Conservation (phyloP, 1,284 basidiomycete genomes). For the Meripilus lineatus region DNA sequence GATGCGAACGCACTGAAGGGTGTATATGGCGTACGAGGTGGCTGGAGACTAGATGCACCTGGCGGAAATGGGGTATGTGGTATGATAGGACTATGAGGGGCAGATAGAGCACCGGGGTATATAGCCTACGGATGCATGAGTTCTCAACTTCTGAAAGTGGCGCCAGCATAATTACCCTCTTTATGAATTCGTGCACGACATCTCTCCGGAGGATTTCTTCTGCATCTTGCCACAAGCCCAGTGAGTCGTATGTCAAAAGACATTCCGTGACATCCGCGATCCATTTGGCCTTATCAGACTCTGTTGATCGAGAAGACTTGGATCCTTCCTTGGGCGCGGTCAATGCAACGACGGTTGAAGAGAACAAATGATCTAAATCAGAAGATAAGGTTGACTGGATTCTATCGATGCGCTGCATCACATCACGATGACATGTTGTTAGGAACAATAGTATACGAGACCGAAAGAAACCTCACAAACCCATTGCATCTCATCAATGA, state of each 20-base stretch:
- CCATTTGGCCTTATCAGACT: constrained; percentile 61
- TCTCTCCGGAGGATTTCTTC: constrained; percentile 77
- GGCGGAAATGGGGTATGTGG: constrained; percentile 64
- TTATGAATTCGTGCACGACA: constrained; percentile 70
- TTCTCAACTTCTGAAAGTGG: constrained; percentile 1
- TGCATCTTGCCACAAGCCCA: constrained; percentile 80
- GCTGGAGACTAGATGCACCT: constrained; percentile 21
- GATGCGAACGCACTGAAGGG: constrained; percentile 60
- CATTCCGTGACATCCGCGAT: constrained; percentile 71
- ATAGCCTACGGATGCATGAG: constrained; percentile 48
- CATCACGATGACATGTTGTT: background rate
- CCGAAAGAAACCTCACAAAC: constrained; percentile 48
- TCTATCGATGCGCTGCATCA: constrained; percentile 68
- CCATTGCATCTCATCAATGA: constrained; percentile 80
- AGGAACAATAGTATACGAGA: constrained; percentile 7
- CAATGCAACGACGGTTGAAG: constrained; percentile 45
- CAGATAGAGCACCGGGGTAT: constrained; percentile 60
- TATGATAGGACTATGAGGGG: constrained; percentile 67
- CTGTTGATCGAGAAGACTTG: constrained; percentile 35
- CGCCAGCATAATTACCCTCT: constrained; percentile 49
- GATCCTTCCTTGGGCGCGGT: constrained; percentile 41
- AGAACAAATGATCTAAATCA: constrained; percentile 80
- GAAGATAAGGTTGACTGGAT: constrained; percentile 78
- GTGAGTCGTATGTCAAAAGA: constrained; percentile 75
- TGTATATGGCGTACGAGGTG: constrained; percentile 59